Evolutionary conservation across 768 basidiomycete genomes (phyloP), one percentile per base, ranked within the genome.

Genomic region (Sarcodon aspratus): DNA sequence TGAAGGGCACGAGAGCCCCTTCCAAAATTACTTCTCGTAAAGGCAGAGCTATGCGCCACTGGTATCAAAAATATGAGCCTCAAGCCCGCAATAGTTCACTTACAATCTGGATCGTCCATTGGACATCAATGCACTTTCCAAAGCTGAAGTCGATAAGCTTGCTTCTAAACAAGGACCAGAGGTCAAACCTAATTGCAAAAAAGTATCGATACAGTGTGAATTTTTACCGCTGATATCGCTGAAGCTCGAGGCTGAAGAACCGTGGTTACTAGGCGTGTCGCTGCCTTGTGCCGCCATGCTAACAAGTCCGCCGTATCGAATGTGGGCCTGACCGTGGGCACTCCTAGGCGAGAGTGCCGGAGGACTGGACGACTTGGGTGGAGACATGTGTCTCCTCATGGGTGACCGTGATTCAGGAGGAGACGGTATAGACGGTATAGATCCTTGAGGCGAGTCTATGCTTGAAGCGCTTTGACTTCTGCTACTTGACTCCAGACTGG

Each of bases 181-280:
- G 13, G 21, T 27, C 21, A 27, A 27, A 27, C 21, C 21, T 6
- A 27, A 42, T 8, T 15, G 2, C 6, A 10, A 2, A 44, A 31
- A 13, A 37, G 7, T 9, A 36, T 12, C n/a, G 31, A 15, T 33
- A 32, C 9, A 18, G 18, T 36, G 15, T 33, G 27, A 38, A 33
- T 31, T 65, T 76, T 58, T 57, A 88, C 89, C 88, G 57, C 89
- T 92, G 40, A 91, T 59, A 58, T 92, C 89, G 58, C 88, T 91
- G 57, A 91, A 89, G 61, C 89, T 80, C 7, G 87, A 89, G 0
- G 86, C 77, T 38, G 81, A 78, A 18, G 86, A 89, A 3, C 79
- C 58, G 78, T 82, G 74, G 53, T 69, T 78, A 55, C 83, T 84
- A 40, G 72, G 72, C 48, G 76, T 71, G 49, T 82, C 78, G 54